Conservation (phyloP, 2,329 filamentous ascomycete genomes). For the Nothopassalora personata region DNA sequence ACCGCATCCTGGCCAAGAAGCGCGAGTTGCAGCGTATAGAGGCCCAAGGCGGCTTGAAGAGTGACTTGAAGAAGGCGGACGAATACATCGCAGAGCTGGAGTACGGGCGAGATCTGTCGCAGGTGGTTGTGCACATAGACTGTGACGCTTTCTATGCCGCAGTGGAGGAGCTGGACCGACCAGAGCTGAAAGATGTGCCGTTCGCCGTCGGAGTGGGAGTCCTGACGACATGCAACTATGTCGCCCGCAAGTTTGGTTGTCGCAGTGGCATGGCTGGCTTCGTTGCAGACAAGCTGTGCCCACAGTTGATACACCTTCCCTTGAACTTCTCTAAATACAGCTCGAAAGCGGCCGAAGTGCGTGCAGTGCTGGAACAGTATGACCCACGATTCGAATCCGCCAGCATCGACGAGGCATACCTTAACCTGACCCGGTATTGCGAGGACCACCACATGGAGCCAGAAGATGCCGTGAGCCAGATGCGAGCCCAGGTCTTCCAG, state of each 20-base stretch:
- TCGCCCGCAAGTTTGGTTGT: conserved; percentile 82
- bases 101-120: conserved; percentile 69
- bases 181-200: conserved; percentile 77
- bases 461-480: conserved; percentile 67
- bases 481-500: conserved; percentile 70
- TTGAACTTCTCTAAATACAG: conserved; percentile 88
- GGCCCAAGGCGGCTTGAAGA: conserved; percentile 48
- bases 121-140: conserved; percentile 84
- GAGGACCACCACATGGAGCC: conserved; percentile 60
- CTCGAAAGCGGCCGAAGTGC: conserved; percentile 81
- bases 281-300: conserved; percentile 90
- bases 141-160: conserved; percentile 98
- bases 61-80: conserved; percentile 71
- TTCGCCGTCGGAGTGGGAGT: conserved; percentile 82
- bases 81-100: conserved; percentile 77
- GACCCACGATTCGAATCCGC: conserved; percentile 88
- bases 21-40: conserved; percentile 69
- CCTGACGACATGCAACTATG: conserved; percentile 75
- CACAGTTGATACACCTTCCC: conserved; percentile 73
- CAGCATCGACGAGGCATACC: conserved; percentile 91
- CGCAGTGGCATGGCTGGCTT: conserved; percentile 95
- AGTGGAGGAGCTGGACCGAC: conserved; percentile 70
- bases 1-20: conserved; percentile 70
- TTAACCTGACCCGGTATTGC: conserved; percentile 89
- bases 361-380: conserved; percentile 76